Conservation (phyloP, 2,329 filamentous ascomycete species). For the Macroventuria anomochaeta region DNA sequence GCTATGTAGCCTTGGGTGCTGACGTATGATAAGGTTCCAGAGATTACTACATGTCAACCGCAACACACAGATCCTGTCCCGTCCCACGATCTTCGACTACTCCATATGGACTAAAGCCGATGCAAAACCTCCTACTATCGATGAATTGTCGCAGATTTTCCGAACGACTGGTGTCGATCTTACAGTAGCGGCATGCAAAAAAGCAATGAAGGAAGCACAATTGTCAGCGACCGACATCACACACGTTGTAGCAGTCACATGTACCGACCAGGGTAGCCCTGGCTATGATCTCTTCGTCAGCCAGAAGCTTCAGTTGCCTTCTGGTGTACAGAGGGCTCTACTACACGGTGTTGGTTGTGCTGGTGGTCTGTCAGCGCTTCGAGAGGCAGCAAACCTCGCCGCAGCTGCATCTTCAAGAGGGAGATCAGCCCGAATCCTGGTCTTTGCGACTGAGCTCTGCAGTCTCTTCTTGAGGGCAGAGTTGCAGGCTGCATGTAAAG, state of each 20-base stretch:
- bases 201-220: constrained; percentile 42
- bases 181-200: constrained; percentile 39
- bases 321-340: constrained; percentile 43
- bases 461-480: constrained; percentile 67
- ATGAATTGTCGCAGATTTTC: constrained; percentile 38
- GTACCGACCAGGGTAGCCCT: constrained; percentile 48
- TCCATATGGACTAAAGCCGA: constrained; percentile 18
- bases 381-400: constrained; percentile 67
- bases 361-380: constrained; percentile 45
- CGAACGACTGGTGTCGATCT: constrained; percentile 40
- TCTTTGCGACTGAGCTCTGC: constrained; percentile 66
- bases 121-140: constrained; percentile 23
- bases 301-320: constrained; percentile 38
- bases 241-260: constrained; percentile 49
- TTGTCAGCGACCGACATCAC: constrained; percentile 39
- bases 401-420: constrained; percentile 66
- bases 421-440: constrained; percentile 67
- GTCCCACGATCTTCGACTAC: constrained; percentile 17
- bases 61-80: constrained; percentile 24
- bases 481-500: constrained; percentile 63
- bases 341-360: constrained; percentile 51
- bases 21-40: constrained; percentile 17
- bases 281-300: constrained; percentile 49
- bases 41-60: constrained; percentile 24
- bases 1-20: background rate